These are phyloP conservation scores for Suillus fuscotomentosus DNA, from an alignment of 768 basidiomycete genomes.

Conservation along the genomic window DNA sequence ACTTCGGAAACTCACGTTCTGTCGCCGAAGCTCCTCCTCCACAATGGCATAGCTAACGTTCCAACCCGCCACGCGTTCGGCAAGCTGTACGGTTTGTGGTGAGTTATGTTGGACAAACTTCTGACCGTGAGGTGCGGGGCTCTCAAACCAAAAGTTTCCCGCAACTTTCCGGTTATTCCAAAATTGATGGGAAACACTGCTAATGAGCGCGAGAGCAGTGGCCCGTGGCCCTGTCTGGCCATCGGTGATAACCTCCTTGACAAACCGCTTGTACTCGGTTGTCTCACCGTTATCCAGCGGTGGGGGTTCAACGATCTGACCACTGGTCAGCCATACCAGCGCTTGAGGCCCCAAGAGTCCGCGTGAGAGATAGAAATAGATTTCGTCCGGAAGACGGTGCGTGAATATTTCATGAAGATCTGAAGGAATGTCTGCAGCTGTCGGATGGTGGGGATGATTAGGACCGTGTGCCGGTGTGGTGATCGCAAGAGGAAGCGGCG, in stretches of 20 bases:
- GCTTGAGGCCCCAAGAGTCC: conserved; percentile 88
- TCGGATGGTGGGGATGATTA: conserved; percentile 64
- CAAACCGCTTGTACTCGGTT: conserved; percentile 89
- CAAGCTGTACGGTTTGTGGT: conserved; percentile 77
- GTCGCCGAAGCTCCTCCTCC: conserved; percentile 92
- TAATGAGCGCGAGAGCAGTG: conserved; percentile 85
- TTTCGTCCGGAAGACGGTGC: conserved; percentile 89
- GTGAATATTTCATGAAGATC: conserved; percentile 97
- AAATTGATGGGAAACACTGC: conserved; percentile 72
- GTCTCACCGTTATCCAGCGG: conserved; percentile 96
- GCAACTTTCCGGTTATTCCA: conserved; percentile 80
- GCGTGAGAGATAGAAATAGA: conserved; percentile 94
- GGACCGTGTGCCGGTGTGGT: conserved; percentile 49
- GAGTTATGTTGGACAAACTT: conserved; percentile 73
- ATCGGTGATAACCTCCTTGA: conserved; percentile 96
- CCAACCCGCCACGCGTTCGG: conserved; percentile 88
- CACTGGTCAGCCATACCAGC: conserved; percentile 91
- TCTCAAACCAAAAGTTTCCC: conserved; percentile 77
- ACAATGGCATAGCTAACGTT: conserved; percentile 81
- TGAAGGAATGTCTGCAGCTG: conserved; percentile 82
- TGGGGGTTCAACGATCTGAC: conserved; percentile 79
- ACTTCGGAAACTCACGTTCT: conserved; percentile 69
- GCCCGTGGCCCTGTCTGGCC: conserved; percentile 92
- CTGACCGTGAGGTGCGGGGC: conserved; percentile 42
- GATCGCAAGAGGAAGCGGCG: conserved; percentile 77